Evolutionary conservation across 768 basidiomycete genomes (phyloP), one percentile per base, ranked within the genome.

Genomic region (Pleurotus tuber-regium): DNA sequence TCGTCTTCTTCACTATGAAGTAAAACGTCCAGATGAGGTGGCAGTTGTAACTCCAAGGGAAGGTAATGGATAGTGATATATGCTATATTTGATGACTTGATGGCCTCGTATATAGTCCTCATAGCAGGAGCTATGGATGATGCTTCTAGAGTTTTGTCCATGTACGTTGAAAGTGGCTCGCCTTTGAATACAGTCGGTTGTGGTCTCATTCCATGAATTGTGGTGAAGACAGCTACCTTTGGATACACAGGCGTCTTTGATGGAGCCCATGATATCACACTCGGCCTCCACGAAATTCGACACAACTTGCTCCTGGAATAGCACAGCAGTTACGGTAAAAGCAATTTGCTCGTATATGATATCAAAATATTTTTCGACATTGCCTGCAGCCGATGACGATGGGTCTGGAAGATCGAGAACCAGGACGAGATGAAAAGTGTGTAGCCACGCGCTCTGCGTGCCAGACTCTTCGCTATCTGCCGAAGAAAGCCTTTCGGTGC

Each of bases 341-440:
- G 86, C 87, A 51, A 96, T 79, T 62, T 94, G 92, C 55, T 91
- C 82, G 61, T 97, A 97, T 31, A 97, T 80, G 40, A 86, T 82
- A 62, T 96, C 91, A 59, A 92, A 84, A 62, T 93, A 89, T 63
- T 83, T 86, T 43, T 80, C 71, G 25, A 92, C 71, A 60, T 88
- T 89, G 10, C 87, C 87, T 4, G 84, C 86, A 18, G 85, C 82
- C 6, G 87, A 87, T 10, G 88, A 92, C 7, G 90, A 90, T 7
- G 93, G 91, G 66, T 96, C 92, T 2, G 94, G 94, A 18, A 89
- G 74, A 66, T 97, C 93, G 42, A 95, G 72, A 12, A 95, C 91
- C 47, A 96, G 66, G 8, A 93, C 87, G 55, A 97, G 74, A 68
- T 96, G 89, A 66, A 97, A 93, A 46, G 78, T 86, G 58, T 87